Evolutionary conservation across 2,329 filamentous ascomycete genomes (phyloP).

Genomic region (Colletotrichum shisoi): DNA sequence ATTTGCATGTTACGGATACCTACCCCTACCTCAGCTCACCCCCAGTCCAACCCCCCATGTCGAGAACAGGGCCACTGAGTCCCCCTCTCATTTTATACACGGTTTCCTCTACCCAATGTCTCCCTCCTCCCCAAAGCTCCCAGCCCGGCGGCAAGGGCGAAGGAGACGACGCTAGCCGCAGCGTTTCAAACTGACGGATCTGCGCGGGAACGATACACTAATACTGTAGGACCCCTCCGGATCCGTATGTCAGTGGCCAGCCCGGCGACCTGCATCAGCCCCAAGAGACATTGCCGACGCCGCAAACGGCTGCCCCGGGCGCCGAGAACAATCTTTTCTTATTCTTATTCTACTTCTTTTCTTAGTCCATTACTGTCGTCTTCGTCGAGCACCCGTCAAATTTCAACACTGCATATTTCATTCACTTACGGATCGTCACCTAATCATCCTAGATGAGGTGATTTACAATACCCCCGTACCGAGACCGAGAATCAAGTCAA

Average conservation of each 20-base stretch:
- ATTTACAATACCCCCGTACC: background rate
- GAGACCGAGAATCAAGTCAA: background rate
- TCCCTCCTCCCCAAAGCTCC: background rate
- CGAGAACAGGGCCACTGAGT: constrained; percentile 17
- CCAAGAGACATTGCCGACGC: background rate
- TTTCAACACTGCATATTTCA: background rate
- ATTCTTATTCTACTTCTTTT: background rate
- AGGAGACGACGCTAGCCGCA: constrained; percentile 3
- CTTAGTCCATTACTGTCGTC: background rate
- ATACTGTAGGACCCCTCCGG: constrained; percentile 10
- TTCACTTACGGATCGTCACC: background rate
- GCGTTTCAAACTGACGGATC: constrained; percentile 6
- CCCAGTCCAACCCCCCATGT: constrained; percentile 19
- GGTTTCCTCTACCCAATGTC: background rate
- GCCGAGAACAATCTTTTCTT: background rate
- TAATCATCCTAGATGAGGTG: background rate
- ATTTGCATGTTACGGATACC: constrained; percentile 19
- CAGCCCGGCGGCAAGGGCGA: background rate
- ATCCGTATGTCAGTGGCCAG: constrained; percentile 30
- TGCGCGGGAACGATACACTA: constrained; percentile 19
- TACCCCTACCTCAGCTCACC: constrained; percentile 36
- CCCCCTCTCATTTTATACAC: constrained; percentile 27
- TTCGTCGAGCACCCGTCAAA: background rate
- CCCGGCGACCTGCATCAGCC: constrained; percentile 22
- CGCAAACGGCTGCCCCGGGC: constrained; percentile 1